Base-by-base conservation (phyloP, 2,329 filamentous ascomycete species). In the Ophiostoma sp. region DNA sequence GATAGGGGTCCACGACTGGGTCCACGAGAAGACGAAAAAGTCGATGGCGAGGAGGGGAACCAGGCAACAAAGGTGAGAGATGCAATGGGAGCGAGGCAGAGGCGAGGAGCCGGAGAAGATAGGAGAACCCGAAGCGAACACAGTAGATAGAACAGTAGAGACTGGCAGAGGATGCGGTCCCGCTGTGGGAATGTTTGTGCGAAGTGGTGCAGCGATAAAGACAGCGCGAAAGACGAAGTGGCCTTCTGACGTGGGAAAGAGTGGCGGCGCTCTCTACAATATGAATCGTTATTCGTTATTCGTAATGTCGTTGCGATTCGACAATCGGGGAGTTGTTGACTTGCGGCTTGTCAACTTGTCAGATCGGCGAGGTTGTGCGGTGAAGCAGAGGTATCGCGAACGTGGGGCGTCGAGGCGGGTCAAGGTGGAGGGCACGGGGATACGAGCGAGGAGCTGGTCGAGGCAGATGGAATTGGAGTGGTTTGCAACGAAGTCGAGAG, bases 371-470 rank as follows among this genome's bases (percentile, higher is more conserved):
- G 16, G 18, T 58, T 58, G 52, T 58, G 40, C 38, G 58, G 40
- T n/a, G 16, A 11, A 4, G 40, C 58, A 44, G 27, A 27, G 16
- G 60, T 60, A 42, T 63, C 40, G n/a, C 60, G 7, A 40, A 44
- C 60, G 60, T 63, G 60, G 60, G 55, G 55, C 55, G 60, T 41
- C 40, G 40, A 18, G 60, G 60, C 60, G 60, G 60, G 60, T 63
- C 60, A 27, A 27, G 40, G 60, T 63, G 60, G 60, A 63, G 40
- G 40, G n/a, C 40, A 27, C 8, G 52, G 9, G 52, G 52, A 41
- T 62, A 18, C 14, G 47, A 49, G 47, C 47, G 47, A n/a, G 47
- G 45, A 45, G 45, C 45, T 16, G 5, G 52, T 12, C 52, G 4
- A 40, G 12, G 16, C 41, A 4, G 38, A 62, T 40, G 12, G 14